A percentile compares a stretch with the other conserved stretches of the same genome.
These are phyloP conservation scores for Podila clonocystis DNA, from an alignment of 192 early-diverging fungal genomes.

Conservation along the genomic window DNA sequence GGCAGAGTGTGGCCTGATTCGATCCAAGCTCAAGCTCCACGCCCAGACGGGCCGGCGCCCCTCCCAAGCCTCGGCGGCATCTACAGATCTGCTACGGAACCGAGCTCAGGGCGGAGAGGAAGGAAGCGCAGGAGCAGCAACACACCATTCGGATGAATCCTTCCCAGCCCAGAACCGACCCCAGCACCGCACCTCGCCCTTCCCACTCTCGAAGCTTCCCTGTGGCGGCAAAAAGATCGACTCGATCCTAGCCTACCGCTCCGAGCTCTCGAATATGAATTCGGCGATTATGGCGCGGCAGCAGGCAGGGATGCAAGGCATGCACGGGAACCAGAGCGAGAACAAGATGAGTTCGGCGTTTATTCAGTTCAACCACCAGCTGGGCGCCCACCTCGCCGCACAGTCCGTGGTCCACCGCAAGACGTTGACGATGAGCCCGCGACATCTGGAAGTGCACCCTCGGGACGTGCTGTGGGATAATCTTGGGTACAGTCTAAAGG, in stretches of 20 bases:
- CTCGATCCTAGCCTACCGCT: slow-evolving; percentile 54
- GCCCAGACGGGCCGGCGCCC: not conserved
- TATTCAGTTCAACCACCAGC: slow-evolving; percentile 78
- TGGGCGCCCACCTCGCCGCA: slow-evolving; percentile 80
- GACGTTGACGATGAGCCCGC: slow-evolving; percentile 69
- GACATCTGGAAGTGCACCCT: slow-evolving; percentile 69
- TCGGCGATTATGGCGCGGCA: slow-evolving; percentile 51
- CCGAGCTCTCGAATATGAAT: slow-evolving; percentile 52
- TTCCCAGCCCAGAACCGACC: slow-evolving; percentile 60
- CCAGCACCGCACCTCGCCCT: slow-evolving; percentile 57
- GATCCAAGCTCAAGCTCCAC: slow-evolving; percentile 20
- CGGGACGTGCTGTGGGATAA: slow-evolving; percentile 84
- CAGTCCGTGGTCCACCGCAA: slow-evolving; percentile 66
- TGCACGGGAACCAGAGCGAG: slow-evolving; percentile 27
- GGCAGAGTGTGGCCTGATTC: slow-evolving; percentile 56
- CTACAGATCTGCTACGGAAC: slow-evolving; percentile 7
- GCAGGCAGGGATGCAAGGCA: slow-evolving; percentile 24
- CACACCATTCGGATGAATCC: not conserved
- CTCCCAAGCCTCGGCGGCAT: slow-evolving; percentile 2
- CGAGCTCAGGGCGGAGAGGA: slow-evolving; percentile 5
- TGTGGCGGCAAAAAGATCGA: slow-evolving; percentile 69
- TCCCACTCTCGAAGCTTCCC: slow-evolving; percentile 43
- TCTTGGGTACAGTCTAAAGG: slow-evolving; percentile 60
- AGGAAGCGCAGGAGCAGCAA: not conserved
- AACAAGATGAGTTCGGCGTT: slow-evolving; percentile 69